Conservation (phyloP, 2,329 filamentous ascomycete genomes). For the Mycosphaerelloides madeirae region DNA sequence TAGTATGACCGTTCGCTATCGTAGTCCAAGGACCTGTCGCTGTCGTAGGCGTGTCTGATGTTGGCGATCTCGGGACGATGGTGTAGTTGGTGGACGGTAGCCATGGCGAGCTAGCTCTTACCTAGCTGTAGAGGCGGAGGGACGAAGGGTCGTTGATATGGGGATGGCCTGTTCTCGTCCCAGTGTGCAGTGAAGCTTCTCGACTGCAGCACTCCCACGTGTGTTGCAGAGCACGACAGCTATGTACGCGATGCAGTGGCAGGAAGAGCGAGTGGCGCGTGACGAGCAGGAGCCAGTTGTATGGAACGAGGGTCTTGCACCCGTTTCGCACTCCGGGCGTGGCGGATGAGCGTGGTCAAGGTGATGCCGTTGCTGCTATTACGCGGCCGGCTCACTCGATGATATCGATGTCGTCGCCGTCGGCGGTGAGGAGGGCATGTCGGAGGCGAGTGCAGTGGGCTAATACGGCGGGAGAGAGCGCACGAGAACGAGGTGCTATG, state of each 20-base stretch:
- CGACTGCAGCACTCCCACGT: conserved; percentile 4
- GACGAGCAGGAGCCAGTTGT: neutral
- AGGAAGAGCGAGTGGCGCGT: neutral
- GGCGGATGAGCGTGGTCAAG: neutral
- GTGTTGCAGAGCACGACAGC: conserved; percentile 15
- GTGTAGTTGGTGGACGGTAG: conserved; percentile 19
- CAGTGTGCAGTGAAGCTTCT: neutral
- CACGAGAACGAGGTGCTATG: too few species aligned
- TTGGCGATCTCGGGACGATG: conserved; percentile 27
- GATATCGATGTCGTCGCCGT: neutral
- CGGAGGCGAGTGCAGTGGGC: too few species aligned
- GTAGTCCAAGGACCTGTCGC: conserved; percentile 17
- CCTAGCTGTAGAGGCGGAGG: conserved; percentile 3
- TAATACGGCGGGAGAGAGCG: too few species aligned
- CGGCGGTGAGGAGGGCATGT: too few species aligned
- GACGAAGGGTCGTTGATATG: conserved; percentile 8
- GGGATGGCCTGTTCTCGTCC: neutral
- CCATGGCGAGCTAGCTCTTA: conserved; percentile 12
- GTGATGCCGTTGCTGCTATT: neutral
- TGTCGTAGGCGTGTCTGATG: conserved; percentile 28
- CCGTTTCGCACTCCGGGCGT: neutral
- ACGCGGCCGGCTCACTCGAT: neutral
- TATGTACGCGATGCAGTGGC: neutral
- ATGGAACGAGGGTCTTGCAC: neutral
- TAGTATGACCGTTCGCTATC: conserved; percentile 19